A percentile compares a stretch with the other conserved stretches of the same genome.
Conservation (phyloP, 257 asterid species). For the Jaltomata sinuosa region DNA sequence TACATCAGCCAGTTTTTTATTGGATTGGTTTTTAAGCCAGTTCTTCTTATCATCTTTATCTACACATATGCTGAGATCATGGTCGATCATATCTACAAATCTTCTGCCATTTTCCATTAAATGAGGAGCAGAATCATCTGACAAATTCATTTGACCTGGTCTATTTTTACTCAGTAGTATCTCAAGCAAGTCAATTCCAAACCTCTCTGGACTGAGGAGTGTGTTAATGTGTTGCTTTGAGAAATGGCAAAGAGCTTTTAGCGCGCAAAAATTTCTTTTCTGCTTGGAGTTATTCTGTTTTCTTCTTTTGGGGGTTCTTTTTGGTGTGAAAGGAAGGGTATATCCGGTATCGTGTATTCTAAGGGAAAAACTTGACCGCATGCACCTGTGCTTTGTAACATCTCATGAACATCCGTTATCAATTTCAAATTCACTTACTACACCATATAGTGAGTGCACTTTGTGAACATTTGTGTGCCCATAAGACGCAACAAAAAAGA, state of each 20-base stretch:
- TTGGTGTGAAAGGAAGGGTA: not conserved
- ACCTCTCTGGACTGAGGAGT: not conserved
- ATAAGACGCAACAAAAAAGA: too few species aligned
- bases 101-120: not conserved
- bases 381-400: not conserved
- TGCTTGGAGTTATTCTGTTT: not conserved
- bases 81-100: not conserved
- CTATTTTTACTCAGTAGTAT: not conserved
- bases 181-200: not conserved
- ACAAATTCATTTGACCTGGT: not conserved
- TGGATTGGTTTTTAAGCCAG: not conserved
- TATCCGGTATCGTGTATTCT: not conserved
- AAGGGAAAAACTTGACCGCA: not conserved
- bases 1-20: not conserved
- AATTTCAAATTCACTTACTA: not conserved
- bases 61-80: not conserved
- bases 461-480: not conserved
- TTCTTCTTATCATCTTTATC: not conserved
- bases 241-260: not conserved
- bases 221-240: not conserved
- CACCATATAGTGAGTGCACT: not conserved
- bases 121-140: not conserved
- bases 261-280: not conserved
- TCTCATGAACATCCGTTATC: not conserved
- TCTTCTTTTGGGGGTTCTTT: not conserved